Conservation (phyloP, 2,329 filamentous ascomycete genomes). For the Xylaria arbuscula region DNA sequence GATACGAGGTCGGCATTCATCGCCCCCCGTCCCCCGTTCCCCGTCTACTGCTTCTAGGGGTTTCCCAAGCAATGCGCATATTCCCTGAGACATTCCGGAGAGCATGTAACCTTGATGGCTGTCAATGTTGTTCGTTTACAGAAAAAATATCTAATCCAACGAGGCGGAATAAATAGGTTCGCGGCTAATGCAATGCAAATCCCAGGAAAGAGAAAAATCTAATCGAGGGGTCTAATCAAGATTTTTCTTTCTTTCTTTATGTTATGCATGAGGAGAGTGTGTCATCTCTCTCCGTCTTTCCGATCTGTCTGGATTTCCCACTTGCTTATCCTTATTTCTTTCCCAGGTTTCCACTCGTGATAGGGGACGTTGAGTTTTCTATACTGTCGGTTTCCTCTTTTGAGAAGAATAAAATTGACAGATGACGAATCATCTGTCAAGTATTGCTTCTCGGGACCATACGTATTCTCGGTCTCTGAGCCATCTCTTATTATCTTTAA, state of each 20-base stretch:
- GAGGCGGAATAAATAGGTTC: slow-evolving; percentile 15
- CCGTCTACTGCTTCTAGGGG: slow-evolving; percentile 24
- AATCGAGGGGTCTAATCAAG: slow-evolving; percentile 1
- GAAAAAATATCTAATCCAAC: background rate
- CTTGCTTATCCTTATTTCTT: slow-evolving; percentile 8
- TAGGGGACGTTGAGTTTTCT: background rate
- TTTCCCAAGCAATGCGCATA: slow-evolving; percentile 12
- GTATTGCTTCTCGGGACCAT: background rate
- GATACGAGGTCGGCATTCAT: slow-evolving; percentile 3
- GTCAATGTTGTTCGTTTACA: background rate
- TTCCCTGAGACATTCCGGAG: slow-evolving; percentile 22
- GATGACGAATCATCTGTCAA: slow-evolving; percentile 6
- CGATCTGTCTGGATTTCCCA: no score
- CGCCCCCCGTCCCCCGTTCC: background rate
- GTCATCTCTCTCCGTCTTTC: background rate
- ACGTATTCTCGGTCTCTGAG: background rate
- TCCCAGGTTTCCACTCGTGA: background rate
- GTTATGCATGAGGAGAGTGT: background rate
- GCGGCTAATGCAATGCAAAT: slow-evolving; percentile 20
- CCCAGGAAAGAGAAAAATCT: slow-evolving; percentile 10
- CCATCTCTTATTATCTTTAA: background rate
- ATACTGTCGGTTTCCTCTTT: background rate
- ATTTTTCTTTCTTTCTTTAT: background rate
- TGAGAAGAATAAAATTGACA: background rate
- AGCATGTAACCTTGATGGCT: slow-evolving; percentile 25